phyloP scores from a whole-genome alignment of 768 basidiomycete genomes.

The Suillus alpinus region DNA sequence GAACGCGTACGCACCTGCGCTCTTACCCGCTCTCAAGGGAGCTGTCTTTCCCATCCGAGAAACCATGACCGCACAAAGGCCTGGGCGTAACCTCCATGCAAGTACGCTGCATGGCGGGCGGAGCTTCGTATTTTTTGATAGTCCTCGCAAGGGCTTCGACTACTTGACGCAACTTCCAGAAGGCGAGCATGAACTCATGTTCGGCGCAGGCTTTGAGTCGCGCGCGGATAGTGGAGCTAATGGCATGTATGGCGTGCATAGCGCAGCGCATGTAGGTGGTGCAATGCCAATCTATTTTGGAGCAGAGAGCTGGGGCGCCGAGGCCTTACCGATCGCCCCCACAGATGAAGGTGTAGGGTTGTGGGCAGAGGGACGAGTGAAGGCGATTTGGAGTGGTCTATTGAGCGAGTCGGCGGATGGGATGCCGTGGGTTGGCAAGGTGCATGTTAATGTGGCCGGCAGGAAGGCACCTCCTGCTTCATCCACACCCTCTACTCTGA shows the following conservation, averaged over 20 bases:
- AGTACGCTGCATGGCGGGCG: slow-evolving; percentile 31
- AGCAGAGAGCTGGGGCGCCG: slow-evolving; percentile 39
- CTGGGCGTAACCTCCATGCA: slow-evolving; percentile 35
- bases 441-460: slow-evolving; percentile 49
- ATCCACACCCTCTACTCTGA: not conserved
- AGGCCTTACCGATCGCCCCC: slow-evolving; percentile 22
- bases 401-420: slow-evolving; percentile 59
- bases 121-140: slow-evolving; percentile 59
- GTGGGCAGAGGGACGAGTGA: slow-evolving; percentile 47
- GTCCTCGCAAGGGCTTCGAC: slow-evolving; percentile 45
- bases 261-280: slow-evolving; percentile 43
- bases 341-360: slow-evolving; percentile 14
- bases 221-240: slow-evolving; percentile 14
- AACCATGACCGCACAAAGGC: slow-evolving; percentile 64
- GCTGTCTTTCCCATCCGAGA: slow-evolving; percentile 39
- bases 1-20: slow-evolving; percentile 48
- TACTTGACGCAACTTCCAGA: slow-evolving; percentile 64
- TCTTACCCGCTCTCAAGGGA: slow-evolving; percentile 41
- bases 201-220: slow-evolving; percentile 55
- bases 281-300: slow-evolving; percentile 57
- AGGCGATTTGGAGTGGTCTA: slow-evolving; percentile 63
- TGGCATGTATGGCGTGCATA: slow-evolving; percentile 31
- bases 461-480: slow-evolving; percentile 26
- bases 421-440: slow-evolving; percentile 68
- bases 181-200: slow-evolving; percentile 53